Evolutionary conservation across 1,284 basidiomycete species (phyloP).

Genomic region (Earliella scabrosa): DNA sequence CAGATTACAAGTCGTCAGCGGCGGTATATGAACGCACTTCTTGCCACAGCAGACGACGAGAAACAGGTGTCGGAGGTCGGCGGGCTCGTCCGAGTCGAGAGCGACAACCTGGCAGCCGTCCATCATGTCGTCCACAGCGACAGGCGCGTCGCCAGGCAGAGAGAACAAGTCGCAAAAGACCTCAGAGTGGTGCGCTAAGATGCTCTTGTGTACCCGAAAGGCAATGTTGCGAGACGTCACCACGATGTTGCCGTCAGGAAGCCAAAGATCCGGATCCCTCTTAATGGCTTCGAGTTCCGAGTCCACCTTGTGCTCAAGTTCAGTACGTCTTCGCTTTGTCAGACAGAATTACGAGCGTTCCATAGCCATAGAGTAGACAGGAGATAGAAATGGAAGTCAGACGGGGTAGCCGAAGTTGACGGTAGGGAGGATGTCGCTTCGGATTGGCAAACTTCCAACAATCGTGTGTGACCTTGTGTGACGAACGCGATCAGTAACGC

Average conservation of each 20-base stretch:
- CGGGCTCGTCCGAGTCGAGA: not conserved
- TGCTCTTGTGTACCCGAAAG: conserved; percentile 69
- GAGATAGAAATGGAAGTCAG: too few species aligned
- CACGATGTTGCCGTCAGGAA: conserved; percentile 65
- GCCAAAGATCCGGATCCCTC: conserved; percentile 55
- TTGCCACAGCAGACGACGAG: not conserved
- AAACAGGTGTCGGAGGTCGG: conserved; percentile 1
- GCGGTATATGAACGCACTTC: not conserved
- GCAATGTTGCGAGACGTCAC: conserved; percentile 54
- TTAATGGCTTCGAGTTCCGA: too few species aligned
- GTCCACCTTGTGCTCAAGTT: not conserved
- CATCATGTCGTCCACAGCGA: not conserved
- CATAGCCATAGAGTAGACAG: too few species aligned
- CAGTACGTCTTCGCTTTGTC: not conserved
- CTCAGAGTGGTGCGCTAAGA: conserved; percentile 65
- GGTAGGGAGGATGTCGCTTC: too few species aligned
- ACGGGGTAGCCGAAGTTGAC: too few species aligned
- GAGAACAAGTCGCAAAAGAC: conserved; percentile 62
- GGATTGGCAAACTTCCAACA: too few species aligned
- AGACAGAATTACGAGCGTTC: too few species aligned
- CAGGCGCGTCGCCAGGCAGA: conserved; percentile 52
- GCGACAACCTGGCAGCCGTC: conserved; percentile 9
- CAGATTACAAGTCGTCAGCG: not conserved
- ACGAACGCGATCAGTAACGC: too few species aligned
- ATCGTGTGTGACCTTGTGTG: too few species aligned